phyloP scores from a whole-genome alignment of 768 basidiomycete genomes.

The Candolleomyces eurysporus region DNA sequence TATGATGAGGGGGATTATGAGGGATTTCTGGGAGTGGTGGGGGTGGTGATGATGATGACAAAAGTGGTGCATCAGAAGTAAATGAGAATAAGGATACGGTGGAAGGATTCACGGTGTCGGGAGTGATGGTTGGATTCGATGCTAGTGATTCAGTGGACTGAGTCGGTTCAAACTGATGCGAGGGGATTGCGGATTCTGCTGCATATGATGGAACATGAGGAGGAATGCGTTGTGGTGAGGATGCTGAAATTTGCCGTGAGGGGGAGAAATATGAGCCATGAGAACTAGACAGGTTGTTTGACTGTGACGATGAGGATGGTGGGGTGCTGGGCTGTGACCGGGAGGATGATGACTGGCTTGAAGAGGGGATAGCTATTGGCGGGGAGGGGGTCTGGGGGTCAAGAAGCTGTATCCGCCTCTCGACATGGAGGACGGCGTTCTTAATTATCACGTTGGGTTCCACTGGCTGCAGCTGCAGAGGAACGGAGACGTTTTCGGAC shows the following conservation, averaged over 20 bases:
- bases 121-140: constrained; percentile 42
- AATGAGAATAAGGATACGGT: constrained; percentile 21
- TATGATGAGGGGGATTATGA: constrained; percentile 14
- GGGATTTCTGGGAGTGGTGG: constrained; percentile 1
- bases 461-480: constrained; percentile 57
- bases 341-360: neutral
- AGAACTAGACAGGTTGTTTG: neutral
- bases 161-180: constrained; percentile 17
- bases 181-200: constrained; percentile 11
- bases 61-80: constrained; percentile 7
- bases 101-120: constrained; percentile 32
- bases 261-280: constrained; percentile 6
- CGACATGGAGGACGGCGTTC: constrained; percentile 61
- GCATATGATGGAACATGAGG: constrained; percentile 11
- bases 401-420: constrained; percentile 66
- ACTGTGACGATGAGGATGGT: constrained; percentile 9
- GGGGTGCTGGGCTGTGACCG: constrained; percentile 9
- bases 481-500: constrained; percentile 66
- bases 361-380: neutral
- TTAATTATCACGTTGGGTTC: constrained; percentile 59
- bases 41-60: neutral
- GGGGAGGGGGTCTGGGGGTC: constrained; percentile 27
- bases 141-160: constrained; percentile 32
- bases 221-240: constrained; percentile 4
- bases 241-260: constrained; percentile 12